Conservation (phyloP, 257 asterid species). For the Nicotiana obtusifolia region DNA sequence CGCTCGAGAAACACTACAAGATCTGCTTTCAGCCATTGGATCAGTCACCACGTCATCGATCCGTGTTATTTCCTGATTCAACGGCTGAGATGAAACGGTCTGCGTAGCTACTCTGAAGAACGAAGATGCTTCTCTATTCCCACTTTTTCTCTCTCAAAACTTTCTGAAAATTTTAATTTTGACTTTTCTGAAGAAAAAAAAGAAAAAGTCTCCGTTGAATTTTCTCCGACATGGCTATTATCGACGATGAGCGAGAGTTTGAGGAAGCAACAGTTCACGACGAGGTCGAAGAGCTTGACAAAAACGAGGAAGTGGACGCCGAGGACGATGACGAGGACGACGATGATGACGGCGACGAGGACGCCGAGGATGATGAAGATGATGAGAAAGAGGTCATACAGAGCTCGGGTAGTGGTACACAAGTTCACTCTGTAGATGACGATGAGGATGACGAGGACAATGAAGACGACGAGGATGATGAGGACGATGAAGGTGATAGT, state of each 20-base stretch:
- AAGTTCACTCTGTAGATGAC: conserved; percentile 24
- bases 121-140: conserved; percentile 27
- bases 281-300: conserved; percentile 33
- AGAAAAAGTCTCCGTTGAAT: background rate
- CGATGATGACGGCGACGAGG: conserved; percentile 15
- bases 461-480: conserved; percentile 5
- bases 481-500: conserved; percentile 12
- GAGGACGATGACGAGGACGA: conserved; percentile 50
- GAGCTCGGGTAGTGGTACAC: conserved; percentile 23
- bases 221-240: conserved; percentile 37
- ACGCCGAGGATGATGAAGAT: background rate
- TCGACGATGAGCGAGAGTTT: conserved; percentile 42
- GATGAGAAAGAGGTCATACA: conserved; percentile 19
- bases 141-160: conserved; percentile 18
- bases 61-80: conserved; percentile 21
- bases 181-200: background rate
- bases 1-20: conserved; percentile 16
- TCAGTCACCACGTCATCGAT: conserved; percentile 44
- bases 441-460: conserved; percentile 39
- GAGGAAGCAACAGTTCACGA: conserved; percentile 30
- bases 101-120: conserved; percentile 22
- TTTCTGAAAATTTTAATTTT: background rate
- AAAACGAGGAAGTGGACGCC: conserved; percentile 40
- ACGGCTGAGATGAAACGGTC: conserved; percentile 45
- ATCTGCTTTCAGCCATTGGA: conserved; percentile 23